Percentiles rank a stretch among this genome's conserved stretches.
phyloP scores from a whole-genome alignment of 2,329 filamentous ascomycete genomes.

The Cytospora paraplurivora region DNA sequence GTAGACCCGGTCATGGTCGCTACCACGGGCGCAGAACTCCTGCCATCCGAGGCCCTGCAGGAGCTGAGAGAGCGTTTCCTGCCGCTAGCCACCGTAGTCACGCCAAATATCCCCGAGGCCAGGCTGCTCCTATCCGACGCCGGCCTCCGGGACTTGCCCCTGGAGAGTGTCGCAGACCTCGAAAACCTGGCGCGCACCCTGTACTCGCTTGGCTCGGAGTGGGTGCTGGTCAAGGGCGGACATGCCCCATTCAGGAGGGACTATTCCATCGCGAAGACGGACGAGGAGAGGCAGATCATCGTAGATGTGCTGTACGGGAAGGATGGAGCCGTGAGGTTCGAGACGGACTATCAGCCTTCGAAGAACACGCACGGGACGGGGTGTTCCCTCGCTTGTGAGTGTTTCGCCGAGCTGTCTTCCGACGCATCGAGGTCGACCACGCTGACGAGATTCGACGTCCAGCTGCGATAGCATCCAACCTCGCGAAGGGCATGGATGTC shows the following conservation, averaged over 20 bases:
- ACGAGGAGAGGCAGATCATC: constrained; percentile 65
- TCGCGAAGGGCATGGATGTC: constrained; percentile 61
- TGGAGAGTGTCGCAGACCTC: constrained; percentile 65
- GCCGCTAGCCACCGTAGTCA: constrained; percentile 68
- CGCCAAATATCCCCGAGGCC: constrained; percentile 78
- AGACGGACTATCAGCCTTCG: constrained; percentile 71
- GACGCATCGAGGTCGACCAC: neutral
- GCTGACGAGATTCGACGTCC: neutral
- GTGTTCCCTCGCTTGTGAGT: constrained; percentile 84
- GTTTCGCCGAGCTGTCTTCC: neutral
- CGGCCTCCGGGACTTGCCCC: constrained; percentile 42
- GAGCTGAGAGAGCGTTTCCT: constrained; percentile 63
- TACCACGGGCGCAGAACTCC: constrained; percentile 72
- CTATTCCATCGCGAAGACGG: constrained; percentile 57
- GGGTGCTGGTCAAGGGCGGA: constrained; percentile 87
- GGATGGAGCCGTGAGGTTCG: constrained; percentile 60
- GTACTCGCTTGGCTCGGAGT: constrained; percentile 69
- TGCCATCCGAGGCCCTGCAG: constrained; percentile 65
- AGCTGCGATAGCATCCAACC: constrained; percentile 76
- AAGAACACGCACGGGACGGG: constrained; percentile 93
- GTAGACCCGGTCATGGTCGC: constrained; percentile 91
- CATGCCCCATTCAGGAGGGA: constrained; percentile 77
- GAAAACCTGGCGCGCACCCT: constrained; percentile 68
- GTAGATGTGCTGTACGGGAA: constrained; percentile 75
- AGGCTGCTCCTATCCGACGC: constrained; percentile 61